Evolutionary conservation across 2,329 filamentous ascomycete genomes (phyloP), one percentile per base, ranked within the genome.

Genomic region (Dendrostoma leiphaemia): DNA sequence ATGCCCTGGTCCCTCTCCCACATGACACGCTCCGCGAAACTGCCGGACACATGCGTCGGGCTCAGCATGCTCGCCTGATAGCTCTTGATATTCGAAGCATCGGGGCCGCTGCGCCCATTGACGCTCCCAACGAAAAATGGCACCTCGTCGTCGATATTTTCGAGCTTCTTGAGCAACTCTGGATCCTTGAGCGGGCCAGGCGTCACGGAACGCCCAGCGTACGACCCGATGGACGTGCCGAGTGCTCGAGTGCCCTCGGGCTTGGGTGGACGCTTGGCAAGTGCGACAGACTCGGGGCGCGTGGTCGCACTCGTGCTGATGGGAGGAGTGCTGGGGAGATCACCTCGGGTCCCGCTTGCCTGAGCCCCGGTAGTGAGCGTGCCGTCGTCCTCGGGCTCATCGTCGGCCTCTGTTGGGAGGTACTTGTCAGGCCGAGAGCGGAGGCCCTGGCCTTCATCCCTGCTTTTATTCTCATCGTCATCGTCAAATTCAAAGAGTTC

Each of bases 61-160:
- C 54, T 59, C 34, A 51, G 26, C 45, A 66, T 48, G 37, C 59
- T 64, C 24, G 63, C 65, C 37, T 64, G 51, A 58, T 65, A 65
- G 56, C 66, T 69, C 31, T 62, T 63, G 48, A 62, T 26, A 34
- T 66, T 61, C 7, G 56, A 60, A 23, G 62, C 57, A 49, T 69
- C 67, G 7, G 61, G 55, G n/a, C 61, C 47, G 26, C 57, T 65
- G 12, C 62, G 57, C 28, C 65, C 69, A 48, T 71, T 62, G 5
- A 77, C 61, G 56, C 73, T 74, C 8, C 74, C 74, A 2, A 77
- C 71, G 57, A 74, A 74, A 7, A 67, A 67, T 37, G 66, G 65
- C 19, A 75, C 60, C 5, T 47, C 49, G 21, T 66, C 62, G 41
- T 72, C 72, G 50, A 74, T 61, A 44, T 65, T 60, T 6, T 69